Base-by-base conservation (phyloP, 371 early-diverging fungal species). In the Mortierella sp. region DNA sequence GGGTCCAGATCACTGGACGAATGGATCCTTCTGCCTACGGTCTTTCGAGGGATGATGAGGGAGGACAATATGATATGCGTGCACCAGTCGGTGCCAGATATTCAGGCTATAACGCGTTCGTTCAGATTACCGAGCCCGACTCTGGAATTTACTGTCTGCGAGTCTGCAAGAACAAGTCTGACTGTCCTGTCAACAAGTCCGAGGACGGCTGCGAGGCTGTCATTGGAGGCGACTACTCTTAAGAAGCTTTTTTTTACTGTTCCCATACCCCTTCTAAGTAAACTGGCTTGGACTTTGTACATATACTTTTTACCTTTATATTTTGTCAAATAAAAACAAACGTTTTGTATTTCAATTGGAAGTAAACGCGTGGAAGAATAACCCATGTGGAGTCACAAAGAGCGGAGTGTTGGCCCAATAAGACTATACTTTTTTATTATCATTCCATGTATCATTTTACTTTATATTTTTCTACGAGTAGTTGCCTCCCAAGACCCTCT, bases 91-190 rank as follows among this genome's bases (percentile, higher is more conserved):
- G 87, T 22, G 52, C 52, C 19, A 52, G 8, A n/a, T 52, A n/a
- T 21, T 21, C 52, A 22, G 52, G 52, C 5, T 52, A 52, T 10
- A 52, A 22, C 22, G 55, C 55, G 45, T 89, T 80, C 65, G 88
- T 89, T 47, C 87, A 89, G 55, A 67, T 89, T 58, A 82, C 87
- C 22, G 89, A 89, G 67, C 89, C 89, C 43, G 61, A 85, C 32
- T 71, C 67, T 8, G 75, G 79, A 21, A 85, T 83, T 15, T 89
- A 83, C 55, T 89, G 89, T 68, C 84, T 89, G 62, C 85, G 89
- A 61, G 87, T 86, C 63, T 89, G 89, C 74, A 84, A 62, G 70
- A 47, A 52, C 43, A 86, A 86, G 77, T 70, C 74, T 0, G 47
- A 67, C 28, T 70, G 76, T n/a, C 76, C 76, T 0, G 67, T 66